phyloP scores from a whole-genome alignment of 257 asterid species.

The Solanum rostratum region DNA sequence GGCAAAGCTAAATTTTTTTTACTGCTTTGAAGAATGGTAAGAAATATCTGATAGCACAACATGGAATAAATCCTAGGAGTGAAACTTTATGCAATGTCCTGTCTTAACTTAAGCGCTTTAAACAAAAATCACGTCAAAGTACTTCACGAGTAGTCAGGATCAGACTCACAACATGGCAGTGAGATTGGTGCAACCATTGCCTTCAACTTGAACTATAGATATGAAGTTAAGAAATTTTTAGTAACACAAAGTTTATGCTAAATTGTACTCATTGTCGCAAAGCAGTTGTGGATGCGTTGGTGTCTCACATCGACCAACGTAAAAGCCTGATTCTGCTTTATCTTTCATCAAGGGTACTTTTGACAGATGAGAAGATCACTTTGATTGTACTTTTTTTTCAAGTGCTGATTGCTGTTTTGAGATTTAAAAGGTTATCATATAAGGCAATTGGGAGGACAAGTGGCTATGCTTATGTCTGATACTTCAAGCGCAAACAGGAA shows the following conservation, averaged over 20 bases:
- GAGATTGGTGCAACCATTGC: background rate
- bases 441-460: background rate
- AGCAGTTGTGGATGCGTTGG: background rate
- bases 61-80: background rate
- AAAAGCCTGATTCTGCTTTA: background rate
- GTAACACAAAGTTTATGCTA: background rate
- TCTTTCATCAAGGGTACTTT: background rate
- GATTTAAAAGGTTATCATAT: background rate
- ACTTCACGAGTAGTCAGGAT: background rate
- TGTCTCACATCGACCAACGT: background rate
- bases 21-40: background rate
- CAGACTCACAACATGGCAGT: background rate
- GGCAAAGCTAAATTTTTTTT: background rate
- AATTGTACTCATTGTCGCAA: background rate
- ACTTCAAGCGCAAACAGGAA: background rate
- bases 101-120: background rate
- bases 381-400: background rate
- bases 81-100: background rate
- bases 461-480: background rate
- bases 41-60: background rate
- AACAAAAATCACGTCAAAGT: background rate
- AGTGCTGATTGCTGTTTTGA: background rate
- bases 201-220: background rate
- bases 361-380: background rate
- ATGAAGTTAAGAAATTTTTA: background rate